Conservation (phyloP, 352 stramenopile species). For the Phytophthora syringae region DNA sequence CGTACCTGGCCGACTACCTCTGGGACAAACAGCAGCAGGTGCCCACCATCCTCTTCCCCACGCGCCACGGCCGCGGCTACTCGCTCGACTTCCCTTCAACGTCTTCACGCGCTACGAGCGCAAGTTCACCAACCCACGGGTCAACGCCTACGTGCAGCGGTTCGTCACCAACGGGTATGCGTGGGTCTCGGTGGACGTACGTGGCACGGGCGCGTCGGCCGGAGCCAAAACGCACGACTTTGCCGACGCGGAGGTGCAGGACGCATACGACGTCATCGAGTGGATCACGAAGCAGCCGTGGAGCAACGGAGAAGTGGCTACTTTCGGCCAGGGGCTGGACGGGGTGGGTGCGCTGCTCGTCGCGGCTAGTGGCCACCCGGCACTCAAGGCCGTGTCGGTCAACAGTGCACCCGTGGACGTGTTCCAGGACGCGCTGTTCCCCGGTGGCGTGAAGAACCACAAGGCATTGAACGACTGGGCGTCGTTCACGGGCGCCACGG, state of each 20-base stretch:
- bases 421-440: constrained; percentile 77
- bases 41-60: constrained; percentile 74
- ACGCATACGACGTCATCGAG: constrained; percentile 80
- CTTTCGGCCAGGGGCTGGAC: constrained; percentile 77
- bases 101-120: constrained; percentile 68
- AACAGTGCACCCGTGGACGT: constrained; percentile 76
- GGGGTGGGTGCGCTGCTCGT: constrained; percentile 70
- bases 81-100: constrained; percentile 80
- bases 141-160: constrained; percentile 73
- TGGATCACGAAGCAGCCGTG: constrained; percentile 83
- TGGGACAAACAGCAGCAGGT: constrained; percentile 64
- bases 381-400: constrained; percentile 76
- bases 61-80: constrained; percentile 83
- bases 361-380: constrained; percentile 63
- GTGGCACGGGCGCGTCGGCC: constrained; percentile 75
- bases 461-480: constrained; percentile 70
- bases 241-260: constrained; percentile 66
- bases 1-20: constrained; percentile 75
- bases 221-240: constrained; percentile 76
- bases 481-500: constrained; percentile 78
- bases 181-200: constrained; percentile 80
- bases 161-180: constrained; percentile 80
- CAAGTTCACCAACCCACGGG: constrained; percentile 84
- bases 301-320: constrained; percentile 80
- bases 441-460: constrained; percentile 77